Percentiles rank a stretch among this genome's conserved stretches.
These are phyloP conservation scores for Aspergillus brasiliensis DNA, from an alignment of 2,329 filamentous ascomycete species.

Conservation along the genomic window DNA sequence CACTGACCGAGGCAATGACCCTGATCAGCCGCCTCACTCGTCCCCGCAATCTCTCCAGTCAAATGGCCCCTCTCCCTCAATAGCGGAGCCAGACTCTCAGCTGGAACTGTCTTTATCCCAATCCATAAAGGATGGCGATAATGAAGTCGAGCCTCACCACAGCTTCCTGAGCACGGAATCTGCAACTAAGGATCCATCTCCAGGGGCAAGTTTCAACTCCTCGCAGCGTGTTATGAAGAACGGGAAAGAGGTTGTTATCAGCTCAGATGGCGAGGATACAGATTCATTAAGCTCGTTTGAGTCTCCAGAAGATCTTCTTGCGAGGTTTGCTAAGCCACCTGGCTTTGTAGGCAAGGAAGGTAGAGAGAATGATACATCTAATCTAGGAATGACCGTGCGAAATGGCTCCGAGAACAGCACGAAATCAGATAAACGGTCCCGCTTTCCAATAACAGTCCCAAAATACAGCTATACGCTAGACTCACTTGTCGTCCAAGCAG, in stretches of 20 bases:
- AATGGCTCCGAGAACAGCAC: slow-evolving; percentile 22
- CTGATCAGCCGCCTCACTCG: slow-evolving; percentile 26
- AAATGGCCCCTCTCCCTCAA: slow-evolving; percentile 19
- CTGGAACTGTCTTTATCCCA: slow-evolving; percentile 19
- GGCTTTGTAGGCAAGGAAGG: slow-evolving; percentile 16
- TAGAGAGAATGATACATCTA: slow-evolving; percentile 7
- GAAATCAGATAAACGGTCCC: slow-evolving; percentile 15
- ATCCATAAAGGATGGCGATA: slow-evolving; percentile 10
- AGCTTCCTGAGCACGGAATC: slow-evolving; percentile 21
- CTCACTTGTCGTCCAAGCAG: slow-evolving; percentile 61
- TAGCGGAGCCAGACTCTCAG: slow-evolving; percentile 16
- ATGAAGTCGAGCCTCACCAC: slow-evolving; percentile 14
- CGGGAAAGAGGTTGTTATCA: slow-evolving; percentile 58
- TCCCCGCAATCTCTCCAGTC: slow-evolving; percentile 29
- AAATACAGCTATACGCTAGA: slow-evolving; percentile 67
- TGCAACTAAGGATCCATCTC: slow-evolving; percentile 17
- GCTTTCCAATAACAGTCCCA: slow-evolving; percentile 25
- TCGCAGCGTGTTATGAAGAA: slow-evolving; percentile 59
- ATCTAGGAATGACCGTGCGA: slow-evolving; percentile 15
- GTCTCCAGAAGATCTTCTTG: slow-evolving; percentile 56
- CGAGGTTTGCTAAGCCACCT: slow-evolving; percentile 23
- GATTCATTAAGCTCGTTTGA: slow-evolving; percentile 59
- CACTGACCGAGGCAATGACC: slow-evolving; percentile 9
- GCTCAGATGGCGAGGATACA: slow-evolving; percentile 71
- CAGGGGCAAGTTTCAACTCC: slow-evolving; percentile 27